Evolutionary conservation across 306 rosid species (phyloP).

Genomic region (Quercus gilva): DNA sequence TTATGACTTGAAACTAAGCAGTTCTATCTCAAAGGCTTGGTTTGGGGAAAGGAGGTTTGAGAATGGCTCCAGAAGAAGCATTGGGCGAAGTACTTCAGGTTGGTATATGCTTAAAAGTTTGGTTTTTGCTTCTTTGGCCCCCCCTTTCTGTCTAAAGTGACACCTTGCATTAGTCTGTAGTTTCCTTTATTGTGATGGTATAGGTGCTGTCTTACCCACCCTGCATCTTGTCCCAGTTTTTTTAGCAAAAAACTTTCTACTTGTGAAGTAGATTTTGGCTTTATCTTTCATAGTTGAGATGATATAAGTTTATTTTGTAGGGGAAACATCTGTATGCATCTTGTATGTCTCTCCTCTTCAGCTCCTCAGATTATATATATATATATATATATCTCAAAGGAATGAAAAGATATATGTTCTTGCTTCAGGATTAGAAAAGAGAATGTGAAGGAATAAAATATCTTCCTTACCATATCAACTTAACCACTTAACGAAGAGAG

Average conservation of each 20-base stretch:
- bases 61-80: conserved; percentile 99
- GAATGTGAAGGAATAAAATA: too few relatives aligned
- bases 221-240: background rate
- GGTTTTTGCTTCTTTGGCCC: background rate
- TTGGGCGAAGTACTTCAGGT: conserved; percentile 90
- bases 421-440: too few relatives aligned
- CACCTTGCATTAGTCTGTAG: background rate
- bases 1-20: conserved; percentile 50
- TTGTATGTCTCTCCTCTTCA: background rate
- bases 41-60: conserved; percentile 92
- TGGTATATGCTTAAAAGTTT: conserved; percentile 6
- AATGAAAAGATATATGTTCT: too few relatives aligned
- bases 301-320: background rate
- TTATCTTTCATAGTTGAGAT: background rate
- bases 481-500: too few relatives aligned
- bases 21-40: conserved; percentile 91
- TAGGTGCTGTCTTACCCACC: background rate
- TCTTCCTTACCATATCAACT: too few relatives aligned
- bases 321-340: background rate
- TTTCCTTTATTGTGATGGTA: background rate
- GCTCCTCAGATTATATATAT: too few relatives aligned
- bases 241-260: background rate
- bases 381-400: too few relatives aligned
- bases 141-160: background rate
- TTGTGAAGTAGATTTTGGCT: background rate